Evolutionary conservation across 805 yeast genomes (phyloP), one percentile per base, ranked within the genome.

Genomic region (Ogataea dorogensis): DNA sequence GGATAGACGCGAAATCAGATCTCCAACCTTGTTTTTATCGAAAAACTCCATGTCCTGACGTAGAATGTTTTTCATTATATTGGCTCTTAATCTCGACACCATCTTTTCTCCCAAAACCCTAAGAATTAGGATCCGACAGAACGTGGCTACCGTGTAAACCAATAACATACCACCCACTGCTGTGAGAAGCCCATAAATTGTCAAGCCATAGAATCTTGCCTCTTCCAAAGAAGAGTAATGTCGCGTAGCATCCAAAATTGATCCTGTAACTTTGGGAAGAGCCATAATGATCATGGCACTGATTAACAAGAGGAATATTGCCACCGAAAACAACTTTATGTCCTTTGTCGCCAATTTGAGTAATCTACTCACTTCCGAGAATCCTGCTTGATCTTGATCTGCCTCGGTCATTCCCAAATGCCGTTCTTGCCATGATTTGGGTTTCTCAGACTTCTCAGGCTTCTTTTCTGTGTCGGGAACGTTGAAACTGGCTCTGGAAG

Each of bases 11-110:
- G 96, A 86, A 24, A 89, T 87, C 53, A 89, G 67, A 58, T 89
- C 98, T 29, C 98, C 98, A 3, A 89, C 94, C 44, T 89, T 77
- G 43, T 93, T 89, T 17, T 81, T 80, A 54, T 91, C 98, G 52
- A 86, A 79, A 54, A 91, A 89, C 49, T 85, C 84, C 38, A 94
- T 83, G 61, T 89, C 98, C 56, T 91, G 96, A 23, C 80, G 74
- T 31, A 89, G 65, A 3, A 91, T 77, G 31, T 80, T 84, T 55
- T 78, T 78, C 68, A 88, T 80, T 21, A 91, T 77, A 34, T 81
- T 71, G 2, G 94, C 74, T 47, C 98, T 71, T 46, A 91, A 64
- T 43, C 95, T 70, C 5, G 96, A 86, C 15, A 89, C 96, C 23
- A 91, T 65, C 46, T 85, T 76, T 61, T 89, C 98, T 37, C 97